Evolutionary conservation across 192 early-diverging fungal species (phyloP), one percentile per base, ranked within the genome.

Genomic region (Geranomyces variabilis): DNA sequence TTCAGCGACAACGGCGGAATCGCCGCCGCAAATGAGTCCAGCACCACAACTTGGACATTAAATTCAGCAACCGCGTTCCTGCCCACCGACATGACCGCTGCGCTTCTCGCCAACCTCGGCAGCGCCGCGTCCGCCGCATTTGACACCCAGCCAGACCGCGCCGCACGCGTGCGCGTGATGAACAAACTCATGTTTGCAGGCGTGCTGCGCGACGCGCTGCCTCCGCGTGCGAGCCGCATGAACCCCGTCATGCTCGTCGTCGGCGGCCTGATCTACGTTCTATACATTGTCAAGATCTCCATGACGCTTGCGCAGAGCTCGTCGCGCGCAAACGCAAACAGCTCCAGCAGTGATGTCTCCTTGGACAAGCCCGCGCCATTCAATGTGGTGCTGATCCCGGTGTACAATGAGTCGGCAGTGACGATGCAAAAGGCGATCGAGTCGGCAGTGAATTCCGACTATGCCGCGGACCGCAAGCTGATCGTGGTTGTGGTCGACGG

Each of bases 131-230:
- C 45, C 21, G 65, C 65, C 12, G 65, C 15, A 10, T 22, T 67
- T 9, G 33, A 67, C 19, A 10, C 15, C 46, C 13, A 24, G 13
- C 44, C 44, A 10, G 29, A 49, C 3, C 0, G 46, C 24, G 5
- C 12, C 9, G 17, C 9, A n/a, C 15, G 19, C 41, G 51, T 67
- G 14, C 13, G 19, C 13, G 65, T 31, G 13, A 48, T 67, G 45
- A 67, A 67, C 65, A 67, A 67, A 47, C 65, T 67, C 34, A 29
- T 67, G 15, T 67, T 67, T 30, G 65, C 65, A 19, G 65, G 65
- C 14, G 28, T 67, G 13, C 48, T 67, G n/a, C 15, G 15, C 44
- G 65, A 67, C 21, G 65, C 65, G 13, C n/a, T 67, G 21, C 44
- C 65, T 0, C 65, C 65, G 44, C 21, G 21, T 19, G 29, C 30